A percentile compares a stretch with the other conserved stretches of the same genome.
phyloP scores from a whole-genome alignment of 2,329 filamentous ascomycete species.

The Sclerotinia nivalis region DNA sequence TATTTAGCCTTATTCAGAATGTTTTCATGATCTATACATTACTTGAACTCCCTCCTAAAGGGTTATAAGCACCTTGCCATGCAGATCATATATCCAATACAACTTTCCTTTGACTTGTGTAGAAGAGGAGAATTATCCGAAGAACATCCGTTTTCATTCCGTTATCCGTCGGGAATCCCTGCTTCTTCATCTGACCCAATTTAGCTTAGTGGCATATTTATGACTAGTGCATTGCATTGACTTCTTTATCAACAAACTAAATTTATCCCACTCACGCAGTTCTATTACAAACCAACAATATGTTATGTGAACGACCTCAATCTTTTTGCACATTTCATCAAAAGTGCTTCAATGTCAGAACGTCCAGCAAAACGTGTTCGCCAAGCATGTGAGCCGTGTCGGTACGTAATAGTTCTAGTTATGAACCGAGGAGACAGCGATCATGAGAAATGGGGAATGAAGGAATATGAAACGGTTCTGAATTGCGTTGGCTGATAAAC shows the following conservation, averaged over 20 bases:
- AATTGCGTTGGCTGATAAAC: constrained; percentile 11
- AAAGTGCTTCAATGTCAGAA: constrained; percentile 28
- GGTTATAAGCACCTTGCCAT: neutral
- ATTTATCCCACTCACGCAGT: neutral
- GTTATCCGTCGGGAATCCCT: constrained; percentile 16
- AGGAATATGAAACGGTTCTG: neutral
- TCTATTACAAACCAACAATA: neutral
- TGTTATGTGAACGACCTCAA: constrained; percentile 18
- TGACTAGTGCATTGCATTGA: constrained; percentile 1
- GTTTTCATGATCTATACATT: neutral
- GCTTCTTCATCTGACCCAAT: neutral
- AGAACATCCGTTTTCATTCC: constrained; percentile 14
- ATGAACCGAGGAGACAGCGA: neutral
- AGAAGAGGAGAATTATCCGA: constrained; percentile 1
- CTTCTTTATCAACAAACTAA: constrained; percentile 5
- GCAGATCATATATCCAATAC: neutral
- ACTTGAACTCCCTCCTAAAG: neutral
- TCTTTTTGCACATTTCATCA: constrained; percentile 23
- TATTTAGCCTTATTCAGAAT: neutral
- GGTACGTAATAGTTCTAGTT: constrained; percentile 33
- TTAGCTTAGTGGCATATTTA: constrained; percentile 9
- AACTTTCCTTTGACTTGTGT: neutral
- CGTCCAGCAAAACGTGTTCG: constrained; percentile 39
- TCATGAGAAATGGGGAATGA: neutral
- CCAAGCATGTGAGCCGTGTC: constrained; percentile 44